Evolutionary conservation across 306 rosid genomes (phyloP), one percentile per base, ranked within the genome.

Genomic region (Dryas octopetala): DNA sequence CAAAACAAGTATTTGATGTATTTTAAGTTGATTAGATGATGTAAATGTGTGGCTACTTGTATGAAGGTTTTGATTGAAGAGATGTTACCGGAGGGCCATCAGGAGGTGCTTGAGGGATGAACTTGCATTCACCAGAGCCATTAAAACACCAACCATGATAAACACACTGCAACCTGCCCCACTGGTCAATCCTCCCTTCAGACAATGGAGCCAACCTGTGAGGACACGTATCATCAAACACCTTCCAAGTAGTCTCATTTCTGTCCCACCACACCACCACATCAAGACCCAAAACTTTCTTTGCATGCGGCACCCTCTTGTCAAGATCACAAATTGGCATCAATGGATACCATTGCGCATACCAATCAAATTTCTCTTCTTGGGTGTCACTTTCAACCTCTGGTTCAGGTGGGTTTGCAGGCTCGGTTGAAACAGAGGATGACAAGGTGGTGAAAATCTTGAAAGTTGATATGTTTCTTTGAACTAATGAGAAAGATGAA

Each of bases 201-300:
- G 96, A 94, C 54, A 94, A 84, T 2, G 98, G 98, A 10, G 98
- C 98, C 81, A 94, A 73, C 48, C 98, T 84, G 79, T 94, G 98
- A 60, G 98, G 98, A 84, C 98, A 94, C 0, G 76, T 60, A 83
- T 94, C 98, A 71, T 94, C 89, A 80, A 91, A 90, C 78, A 94
- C 98, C 85, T 88, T 79, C 98, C 98, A 91, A 3, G 79, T 77
- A 85, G 57, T 75, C 78, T 90, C 98, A 81, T 91, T 94, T 62
- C 84, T 85, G 80, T 94, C 96, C 97, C 97, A 94, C 97, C 98
- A 91, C 81, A 94, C 84, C 79, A 91, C 98, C 85, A 94, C 95
- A 69, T 94, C 98, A 67, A 94, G 54, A 0, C 98, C 97, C 73
- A 94, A 17, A 41, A 91, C 95, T 70, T 62, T 90, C 87, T 91